Base-by-base conservation (phyloP, 176 grass and related monocot genomes). In the Triticum dicoccoides region DNA sequence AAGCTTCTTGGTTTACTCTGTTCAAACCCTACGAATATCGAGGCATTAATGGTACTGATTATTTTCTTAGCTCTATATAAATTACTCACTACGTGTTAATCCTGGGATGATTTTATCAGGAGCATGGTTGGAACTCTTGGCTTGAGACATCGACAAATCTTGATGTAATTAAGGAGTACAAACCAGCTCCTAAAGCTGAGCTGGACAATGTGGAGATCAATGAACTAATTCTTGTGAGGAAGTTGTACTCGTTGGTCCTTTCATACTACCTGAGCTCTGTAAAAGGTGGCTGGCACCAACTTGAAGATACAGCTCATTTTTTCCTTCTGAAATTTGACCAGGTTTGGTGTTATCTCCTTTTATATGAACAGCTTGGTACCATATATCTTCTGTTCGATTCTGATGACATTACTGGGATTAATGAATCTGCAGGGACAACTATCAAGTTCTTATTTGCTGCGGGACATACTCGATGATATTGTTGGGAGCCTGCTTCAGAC, bases 201-300 rank as follows among this genome's bases (percentile, higher is more conserved):
- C 15, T 67, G 80, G 81, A 88, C 37, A 85, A 81, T 85, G 54
- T 80, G 88, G 80, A 90, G 51, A 81, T 72, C 37, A 73, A 82
- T 80, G 95, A 98, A 80, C 71, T 92, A 73, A 87, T 90, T 80
- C 93, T 98, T 37, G 85, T 85, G 79, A 95, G 89, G 91, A 95
- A 92, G 69, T 83, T 98, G 84, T 98, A 98, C 82, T 90, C 91
- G 0, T 77, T 95, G 59, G 89, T 93, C 73, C 93, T 98, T 71
- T 91, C 87, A 33, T 92, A 95, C 69, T 98, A 88, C 87, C 68
- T 98, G 70, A 93, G 86, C 77, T 95, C 91, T 44, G 88, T 98
- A 69, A 98, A 90, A 92, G 95, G 95, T 80, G 95, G 95, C 58
- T 98, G 95, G 95, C 93, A 91, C 68, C 95, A 98, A 45, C 83